Evolutionary conservation across 106 monocot species (phyloP).

Genomic region (Allium fistulosum): DNA sequence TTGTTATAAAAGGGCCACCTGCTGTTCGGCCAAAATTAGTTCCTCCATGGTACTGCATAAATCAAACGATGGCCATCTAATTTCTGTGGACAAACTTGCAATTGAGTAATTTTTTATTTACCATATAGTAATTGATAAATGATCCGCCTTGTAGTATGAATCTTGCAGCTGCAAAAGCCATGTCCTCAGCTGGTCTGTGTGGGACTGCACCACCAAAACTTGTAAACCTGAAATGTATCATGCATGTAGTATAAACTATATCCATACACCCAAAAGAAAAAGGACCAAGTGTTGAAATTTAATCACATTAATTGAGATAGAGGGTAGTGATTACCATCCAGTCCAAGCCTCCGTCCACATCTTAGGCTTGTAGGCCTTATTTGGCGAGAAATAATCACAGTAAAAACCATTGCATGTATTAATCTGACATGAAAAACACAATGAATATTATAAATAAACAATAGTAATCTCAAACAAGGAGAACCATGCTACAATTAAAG

Average conservation of each 20-base stretch:
- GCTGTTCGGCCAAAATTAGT: slow-evolving; percentile 90
- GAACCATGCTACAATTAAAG: neutral
- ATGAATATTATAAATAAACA: slow-evolving; percentile 41
- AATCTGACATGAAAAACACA: slow-evolving; percentile 36
- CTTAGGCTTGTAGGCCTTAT: slow-evolving; percentile 73
- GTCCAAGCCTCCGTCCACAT: slow-evolving; percentile 99
- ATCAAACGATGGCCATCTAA: no score
- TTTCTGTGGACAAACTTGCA: neutral
- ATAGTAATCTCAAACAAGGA: slow-evolving; percentile 1
- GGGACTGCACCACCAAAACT: slow-evolving; percentile 83
- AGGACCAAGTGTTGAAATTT: slow-evolving; percentile 89
- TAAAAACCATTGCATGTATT: slow-evolving; percentile 96
- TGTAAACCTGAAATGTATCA: slow-evolving; percentile 56
- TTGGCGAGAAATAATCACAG: slow-evolving; percentile 76
- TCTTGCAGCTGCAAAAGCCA: slow-evolving; percentile 84
- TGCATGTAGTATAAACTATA: neutral
- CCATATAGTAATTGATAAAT: slow-evolving; percentile 99
- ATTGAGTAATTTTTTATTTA: slow-evolving; percentile 10
- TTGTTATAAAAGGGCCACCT: slow-evolving; percentile 88
- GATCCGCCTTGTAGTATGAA: slow-evolving; percentile 98
- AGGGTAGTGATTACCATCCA: slow-evolving; percentile 43
- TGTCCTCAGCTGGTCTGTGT: slow-evolving; percentile 77
- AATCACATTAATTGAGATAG: neutral
- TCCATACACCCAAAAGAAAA: slow-evolving; percentile 34
- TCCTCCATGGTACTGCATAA: slow-evolving; percentile 21